Evolutionary conservation across 1,284 basidiomycete species (phyloP).

Genomic region (Schizopora paradoxa): DNA sequence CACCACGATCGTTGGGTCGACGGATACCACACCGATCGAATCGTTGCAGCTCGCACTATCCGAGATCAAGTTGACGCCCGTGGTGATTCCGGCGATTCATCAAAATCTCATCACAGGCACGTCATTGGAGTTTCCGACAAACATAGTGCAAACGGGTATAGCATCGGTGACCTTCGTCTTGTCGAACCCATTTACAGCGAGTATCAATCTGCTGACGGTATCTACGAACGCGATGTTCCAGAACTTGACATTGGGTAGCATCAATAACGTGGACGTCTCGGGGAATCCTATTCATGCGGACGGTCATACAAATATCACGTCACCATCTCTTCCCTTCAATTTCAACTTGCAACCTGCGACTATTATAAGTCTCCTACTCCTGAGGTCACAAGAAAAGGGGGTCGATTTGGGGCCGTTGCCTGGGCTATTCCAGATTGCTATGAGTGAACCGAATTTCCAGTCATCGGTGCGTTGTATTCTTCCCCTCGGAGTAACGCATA

Average conservation of each 20-base stretch:
- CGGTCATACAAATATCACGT: conserved; percentile 59
- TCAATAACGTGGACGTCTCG: conserved; percentile 49
- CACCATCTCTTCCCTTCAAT: conserved; percentile 52
- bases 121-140: conserved; percentile 49
- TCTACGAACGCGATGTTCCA: conserved; percentile 52
- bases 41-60: conserved; percentile 65
- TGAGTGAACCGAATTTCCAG: conserved; percentile 46
- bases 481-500: not conserved
- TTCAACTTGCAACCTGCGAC: conserved; percentile 62
- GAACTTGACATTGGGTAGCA: conserved; percentile 48
- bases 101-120: conserved; percentile 57
- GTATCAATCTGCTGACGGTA: conserved; percentile 62
- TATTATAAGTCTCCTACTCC: conserved; percentile 55
- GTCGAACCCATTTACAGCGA: conserved; percentile 72
- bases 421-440: conserved; percentile 52
- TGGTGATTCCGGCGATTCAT: conserved; percentile 63
- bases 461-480: conserved; percentile 36
- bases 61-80: conserved; percentile 54
- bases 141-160: conserved; percentile 55
- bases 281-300: conserved; percentile 53
- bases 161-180: conserved; percentile 53
- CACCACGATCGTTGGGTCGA: conserved; percentile 55
- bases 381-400: conserved; percentile 48
- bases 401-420: conserved; percentile 63
- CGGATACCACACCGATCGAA: conserved; percentile 54